Conservation (phyloP, 2,329 filamentous ascomycete genomes). For the Xylaria multiplex region DNA sequence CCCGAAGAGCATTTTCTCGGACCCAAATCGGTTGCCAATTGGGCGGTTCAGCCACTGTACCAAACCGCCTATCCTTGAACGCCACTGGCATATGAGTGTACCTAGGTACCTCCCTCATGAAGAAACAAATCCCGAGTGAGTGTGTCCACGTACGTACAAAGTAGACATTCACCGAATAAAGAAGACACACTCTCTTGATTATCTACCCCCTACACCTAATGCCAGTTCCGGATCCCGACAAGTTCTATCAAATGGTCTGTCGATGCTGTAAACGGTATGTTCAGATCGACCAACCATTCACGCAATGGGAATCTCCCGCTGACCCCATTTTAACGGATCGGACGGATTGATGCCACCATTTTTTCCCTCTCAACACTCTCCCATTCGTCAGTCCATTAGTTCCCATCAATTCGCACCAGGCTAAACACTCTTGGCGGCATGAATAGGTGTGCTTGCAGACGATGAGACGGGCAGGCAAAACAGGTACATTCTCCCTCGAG, state of each 20-base stretch:
- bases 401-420: slow-evolving; percentile 13
- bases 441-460: background rate
- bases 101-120: background rate
- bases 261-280: background rate
- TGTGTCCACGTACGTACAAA: too few species aligned
- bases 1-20: slow-evolving; percentile 5
- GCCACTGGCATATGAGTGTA: background rate
- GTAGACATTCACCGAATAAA: too few species aligned
- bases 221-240: background rate
- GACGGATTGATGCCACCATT: slow-evolving; percentile 7
- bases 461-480: too few species aligned
- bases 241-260: background rate
- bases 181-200: too few species aligned
- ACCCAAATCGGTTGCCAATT: slow-evolving; percentile 21
- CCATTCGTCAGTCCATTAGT: slow-evolving; percentile 20
- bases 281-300: slow-evolving; percentile 16
- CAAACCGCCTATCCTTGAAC: background rate
- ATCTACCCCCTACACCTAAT: background rate
- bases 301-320: slow-evolving; percentile 14
- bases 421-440: slow-evolving; percentile 27
- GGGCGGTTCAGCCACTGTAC: background rate
- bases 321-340: slow-evolving; percentile 14
- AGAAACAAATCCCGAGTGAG: too few species aligned
- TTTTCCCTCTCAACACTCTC: background rate
- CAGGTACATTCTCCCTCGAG: background rate